Evolutionary conservation across 768 basidiomycete species (phyloP).

Genomic region (Trametes cinnabarina): DNA sequence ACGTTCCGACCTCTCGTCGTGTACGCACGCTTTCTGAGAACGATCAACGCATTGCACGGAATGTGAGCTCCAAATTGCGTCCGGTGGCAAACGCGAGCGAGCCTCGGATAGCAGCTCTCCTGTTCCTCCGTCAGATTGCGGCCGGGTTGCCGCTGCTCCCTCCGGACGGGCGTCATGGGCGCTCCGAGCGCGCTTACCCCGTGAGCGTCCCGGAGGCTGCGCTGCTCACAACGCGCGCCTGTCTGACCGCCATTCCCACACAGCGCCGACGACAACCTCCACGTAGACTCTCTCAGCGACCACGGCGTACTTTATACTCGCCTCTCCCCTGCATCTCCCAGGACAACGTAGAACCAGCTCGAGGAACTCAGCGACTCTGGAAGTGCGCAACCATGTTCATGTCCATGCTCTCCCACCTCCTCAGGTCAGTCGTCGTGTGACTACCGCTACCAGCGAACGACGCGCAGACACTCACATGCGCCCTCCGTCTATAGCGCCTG

Average conservation of each 20-base stretch:
- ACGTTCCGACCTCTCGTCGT: neutral
- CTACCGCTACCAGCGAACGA: neutral
- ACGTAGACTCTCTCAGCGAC: neutral
- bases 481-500: constrained; percentile 47
- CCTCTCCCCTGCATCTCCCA: neutral
- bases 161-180: constrained; percentile 9
- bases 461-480: neutral
- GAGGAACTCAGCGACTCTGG: neutral
- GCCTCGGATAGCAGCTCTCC: neutral
- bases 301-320: neutral
- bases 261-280: neutral
- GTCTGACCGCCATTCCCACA: neutral
- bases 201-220: constrained; percentile 9
- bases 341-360: neutral
- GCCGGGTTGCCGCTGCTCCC: neutral
- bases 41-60: neutral
- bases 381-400: constrained; percentile 41
- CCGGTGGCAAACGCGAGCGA: constrained; percentile 3
- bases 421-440: constrained; percentile 40
- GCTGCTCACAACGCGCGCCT: neutral
- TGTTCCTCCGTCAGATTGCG: too few relatives aligned
- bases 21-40: neutral
- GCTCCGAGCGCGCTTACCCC: constrained; percentile 13
- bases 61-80: neutral
- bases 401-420: constrained; percentile 46